Evolutionary conservation across 305 asterid genomes (phyloP).

Genomic region (Euphrasia arctica): DNA sequence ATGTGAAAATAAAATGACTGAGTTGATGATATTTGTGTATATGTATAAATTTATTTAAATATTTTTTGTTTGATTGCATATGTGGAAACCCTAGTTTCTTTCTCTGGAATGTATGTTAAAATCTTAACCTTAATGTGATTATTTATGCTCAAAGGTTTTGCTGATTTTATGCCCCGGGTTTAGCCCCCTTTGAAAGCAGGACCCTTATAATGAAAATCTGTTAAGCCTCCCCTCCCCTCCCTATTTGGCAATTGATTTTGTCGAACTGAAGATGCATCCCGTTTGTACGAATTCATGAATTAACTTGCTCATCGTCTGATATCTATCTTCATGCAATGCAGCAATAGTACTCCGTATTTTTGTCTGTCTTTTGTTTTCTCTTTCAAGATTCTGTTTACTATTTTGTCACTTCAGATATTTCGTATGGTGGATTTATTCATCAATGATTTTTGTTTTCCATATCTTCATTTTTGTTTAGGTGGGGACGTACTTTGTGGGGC

Average conservation of each 20-base stretch:
- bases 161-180: background rate
- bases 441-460: conserved; percentile 5
- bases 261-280: background rate
- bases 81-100: background rate
- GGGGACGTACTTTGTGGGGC: conserved; percentile 82
- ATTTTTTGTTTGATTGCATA: background rate
- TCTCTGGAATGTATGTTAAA: background rate
- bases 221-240: background rate
- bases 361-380: background rate
- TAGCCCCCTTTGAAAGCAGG: background rate
- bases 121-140: background rate
- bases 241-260: background rate
- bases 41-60: background rate
- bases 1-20: background rate
- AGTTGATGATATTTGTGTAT: conserved; percentile 7
- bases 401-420: background rate
- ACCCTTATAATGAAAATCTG: too few relatives aligned
- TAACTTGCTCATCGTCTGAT: background rate
- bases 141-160: background rate
- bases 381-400: conserved; percentile 1
- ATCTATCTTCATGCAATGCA: background rate
- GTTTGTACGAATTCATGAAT: background rate
- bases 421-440: conserved; percentile 1
- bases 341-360: too few relatives aligned
- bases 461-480: conserved; percentile 39